These are phyloP conservation scores for Pontederia crassipes DNA, from an alignment of 176 grass and related monocot genomes.

Conservation along the genomic window DNA sequence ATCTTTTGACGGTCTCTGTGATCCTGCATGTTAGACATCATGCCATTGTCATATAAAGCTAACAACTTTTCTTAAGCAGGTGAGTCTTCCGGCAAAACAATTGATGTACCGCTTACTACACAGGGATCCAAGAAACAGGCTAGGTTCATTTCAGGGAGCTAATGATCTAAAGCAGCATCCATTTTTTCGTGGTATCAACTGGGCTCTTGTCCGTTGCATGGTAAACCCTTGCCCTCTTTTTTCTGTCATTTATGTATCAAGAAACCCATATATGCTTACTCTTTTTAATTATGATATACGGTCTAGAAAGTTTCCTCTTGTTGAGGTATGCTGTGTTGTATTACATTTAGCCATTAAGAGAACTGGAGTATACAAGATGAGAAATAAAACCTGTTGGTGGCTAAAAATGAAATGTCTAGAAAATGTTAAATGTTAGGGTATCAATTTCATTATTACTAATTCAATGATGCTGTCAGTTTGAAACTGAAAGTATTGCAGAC, in stretches of 20 bases:
- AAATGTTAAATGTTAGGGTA: too few relatives aligned
- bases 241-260: background rate
- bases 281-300: too few relatives aligned
- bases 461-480: too few relatives aligned
- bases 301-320: too few relatives aligned
- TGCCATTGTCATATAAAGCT: background rate
- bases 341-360: too few relatives aligned
- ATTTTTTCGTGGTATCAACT: slow-evolving; percentile 75
- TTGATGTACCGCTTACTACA: slow-evolving; percentile 74
- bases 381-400: too few relatives aligned
- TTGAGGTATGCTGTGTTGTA: too few relatives aligned
- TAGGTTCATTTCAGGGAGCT: slow-evolving; percentile 59
- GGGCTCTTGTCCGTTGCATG: slow-evolving; percentile 68
- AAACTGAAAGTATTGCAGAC: too few relatives aligned
- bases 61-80: slow-evolving; percentile 25
- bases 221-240: slow-evolving; percentile 17
- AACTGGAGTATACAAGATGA: too few relatives aligned
- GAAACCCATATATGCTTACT: background rate
- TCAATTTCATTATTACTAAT: too few relatives aligned
- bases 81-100: slow-evolving; percentile 50
- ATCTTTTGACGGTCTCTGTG: background rate
- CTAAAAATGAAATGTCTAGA: too few relatives aligned
- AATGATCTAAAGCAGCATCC: slow-evolving; percentile 73
- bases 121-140: slow-evolving; percentile 60
- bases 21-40: background rate